Percentiles rank a stretch among this genome's conserved stretches.
These are phyloP conservation scores for Dryadomyces quercivorus DNA, from an alignment of 2,329 filamentous ascomycete species.

Conservation along the genomic window DNA sequence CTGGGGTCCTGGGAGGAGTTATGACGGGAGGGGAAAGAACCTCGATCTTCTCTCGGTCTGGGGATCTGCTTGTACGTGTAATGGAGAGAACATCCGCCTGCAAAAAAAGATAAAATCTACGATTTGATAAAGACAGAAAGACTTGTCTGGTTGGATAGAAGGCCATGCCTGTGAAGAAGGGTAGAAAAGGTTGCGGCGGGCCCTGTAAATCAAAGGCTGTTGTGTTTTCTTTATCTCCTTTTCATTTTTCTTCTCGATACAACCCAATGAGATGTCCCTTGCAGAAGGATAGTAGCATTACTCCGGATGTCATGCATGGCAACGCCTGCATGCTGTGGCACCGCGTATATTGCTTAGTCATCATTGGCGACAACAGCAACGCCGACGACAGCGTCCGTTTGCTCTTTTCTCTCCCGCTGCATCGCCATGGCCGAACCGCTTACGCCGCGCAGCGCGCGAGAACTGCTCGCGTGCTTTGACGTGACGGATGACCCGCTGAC, in stretches of 20 bases:
- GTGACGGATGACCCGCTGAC: constrained; percentile 7
- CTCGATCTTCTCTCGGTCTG: constrained; percentile 2
- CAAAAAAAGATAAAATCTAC: neutral
- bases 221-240: constrained; percentile 1
- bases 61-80: constrained; percentile 7
- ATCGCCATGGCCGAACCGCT: neutral
- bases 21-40: neutral
- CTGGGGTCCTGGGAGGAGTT: neutral
- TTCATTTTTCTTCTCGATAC: neutral
- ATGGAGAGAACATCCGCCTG: constrained; percentile 1
- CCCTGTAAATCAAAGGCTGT: constrained; percentile 8
- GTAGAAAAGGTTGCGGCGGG: constrained; percentile 2
- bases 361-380: neutral
- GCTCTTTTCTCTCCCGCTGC: too few relatives aligned
- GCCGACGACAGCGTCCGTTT: neutral
- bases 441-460: constrained; percentile 1
- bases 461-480: constrained; percentile 7
- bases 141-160: too few relatives aligned
- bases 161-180: neutral
- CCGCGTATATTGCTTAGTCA: neutral
- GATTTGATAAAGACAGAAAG: neutral
- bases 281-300: too few relatives aligned
- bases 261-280: constrained; percentile 1
- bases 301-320: too few relatives aligned
- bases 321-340: too few relatives aligned